Percentiles rank a stretch among this genome's conserved stretches.
These are phyloP conservation scores for Tricholoma terreum DNA, from an alignment of 768 basidiomycete genomes.

Conservation along the genomic window DNA sequence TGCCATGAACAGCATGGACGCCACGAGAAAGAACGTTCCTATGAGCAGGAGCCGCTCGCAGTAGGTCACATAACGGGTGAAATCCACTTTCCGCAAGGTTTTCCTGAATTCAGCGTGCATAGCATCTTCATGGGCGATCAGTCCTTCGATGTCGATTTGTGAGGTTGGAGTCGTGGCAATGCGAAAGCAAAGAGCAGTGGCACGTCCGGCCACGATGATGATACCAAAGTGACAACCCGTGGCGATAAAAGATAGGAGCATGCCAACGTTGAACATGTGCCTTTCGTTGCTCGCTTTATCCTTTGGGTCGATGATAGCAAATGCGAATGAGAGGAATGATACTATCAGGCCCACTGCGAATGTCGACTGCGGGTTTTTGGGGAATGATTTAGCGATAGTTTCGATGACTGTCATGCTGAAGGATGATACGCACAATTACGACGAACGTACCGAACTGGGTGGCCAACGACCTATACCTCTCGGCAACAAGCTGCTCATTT, in stretches of 20 bases:
- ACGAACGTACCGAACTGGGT: conserved; percentile 9
- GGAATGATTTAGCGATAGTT: too few species aligned
- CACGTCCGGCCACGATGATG: conserved; percentile 15
- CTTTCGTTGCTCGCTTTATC: background rate
- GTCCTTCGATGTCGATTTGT: background rate
- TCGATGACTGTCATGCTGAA: background rate
- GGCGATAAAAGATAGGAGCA: conserved; percentile 7
- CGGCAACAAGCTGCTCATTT: background rate
- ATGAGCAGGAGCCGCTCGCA: conserved; percentile 12
- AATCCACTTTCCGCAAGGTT: background rate
- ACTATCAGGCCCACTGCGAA: conserved; percentile 7
- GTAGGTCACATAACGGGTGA: conserved; percentile 10
- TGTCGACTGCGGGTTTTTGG: background rate
- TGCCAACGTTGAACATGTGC: conserved; percentile 8
- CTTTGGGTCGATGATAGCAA: background rate
- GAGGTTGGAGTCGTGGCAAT: background rate
- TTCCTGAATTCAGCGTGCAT: background rate
- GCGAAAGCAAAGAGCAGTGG: conserved; percentile 9
- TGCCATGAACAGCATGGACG: conserved; percentile 8
- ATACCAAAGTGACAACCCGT: conserved; percentile 12
- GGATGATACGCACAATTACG: conserved; percentile 2
- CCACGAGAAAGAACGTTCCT: conserved; percentile 4
- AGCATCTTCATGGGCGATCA: too few species aligned
- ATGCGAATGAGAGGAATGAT: conserved; percentile 5
- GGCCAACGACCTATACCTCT: conserved; percentile 4